phyloP scores from a whole-genome alignment of 1,139 yeast species.

The Nematodospora anomalae region DNA sequence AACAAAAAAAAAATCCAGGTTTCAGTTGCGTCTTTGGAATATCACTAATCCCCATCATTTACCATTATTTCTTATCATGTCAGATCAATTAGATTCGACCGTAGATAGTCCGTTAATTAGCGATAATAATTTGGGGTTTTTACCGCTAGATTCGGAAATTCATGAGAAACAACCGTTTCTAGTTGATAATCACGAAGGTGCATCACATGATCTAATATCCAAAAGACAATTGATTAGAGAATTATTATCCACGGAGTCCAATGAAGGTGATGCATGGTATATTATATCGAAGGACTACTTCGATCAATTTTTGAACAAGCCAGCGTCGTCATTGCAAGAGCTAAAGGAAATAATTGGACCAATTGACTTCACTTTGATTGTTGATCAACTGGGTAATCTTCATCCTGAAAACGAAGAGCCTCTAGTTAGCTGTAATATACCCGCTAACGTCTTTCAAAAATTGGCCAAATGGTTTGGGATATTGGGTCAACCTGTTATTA shows the following conservation, averaged over 20 bases:
- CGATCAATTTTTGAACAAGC: conserved; percentile 25
- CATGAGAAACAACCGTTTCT: background rate
- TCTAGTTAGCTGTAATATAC: conserved; percentile 31
- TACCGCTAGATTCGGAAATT: background rate
- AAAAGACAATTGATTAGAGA: conserved; percentile 25
- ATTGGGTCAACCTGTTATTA: conserved; percentile 43
- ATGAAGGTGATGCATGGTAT: conserved; percentile 41
- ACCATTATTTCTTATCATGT: background rate
- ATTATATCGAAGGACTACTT: conserved; percentile 35
- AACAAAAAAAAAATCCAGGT: too few species aligned
- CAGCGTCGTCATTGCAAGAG: conserved; percentile 27
- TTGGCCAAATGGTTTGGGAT: conserved; percentile 58
- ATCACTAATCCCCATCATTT: background rate
- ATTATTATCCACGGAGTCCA: conserved; percentile 19
- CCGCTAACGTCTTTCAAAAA: conserved; percentile 42
- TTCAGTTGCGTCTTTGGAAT: too few species aligned
- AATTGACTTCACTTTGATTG: conserved; percentile 30
- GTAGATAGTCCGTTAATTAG: background rate
- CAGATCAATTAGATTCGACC: background rate
- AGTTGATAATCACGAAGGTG: background rate
- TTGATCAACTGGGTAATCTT: conserved; percentile 33
- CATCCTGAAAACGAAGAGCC: conserved; percentile 31
- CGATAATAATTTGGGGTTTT: background rate
- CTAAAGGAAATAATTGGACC: conserved; percentile 32
- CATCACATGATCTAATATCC: conserved; percentile 15